Percentiles rank a stretch among this genome's conserved stretches.
phyloP scores from a whole-genome alignment of 176 grass and related monocot genomes.

The Canna indica region DNA sequence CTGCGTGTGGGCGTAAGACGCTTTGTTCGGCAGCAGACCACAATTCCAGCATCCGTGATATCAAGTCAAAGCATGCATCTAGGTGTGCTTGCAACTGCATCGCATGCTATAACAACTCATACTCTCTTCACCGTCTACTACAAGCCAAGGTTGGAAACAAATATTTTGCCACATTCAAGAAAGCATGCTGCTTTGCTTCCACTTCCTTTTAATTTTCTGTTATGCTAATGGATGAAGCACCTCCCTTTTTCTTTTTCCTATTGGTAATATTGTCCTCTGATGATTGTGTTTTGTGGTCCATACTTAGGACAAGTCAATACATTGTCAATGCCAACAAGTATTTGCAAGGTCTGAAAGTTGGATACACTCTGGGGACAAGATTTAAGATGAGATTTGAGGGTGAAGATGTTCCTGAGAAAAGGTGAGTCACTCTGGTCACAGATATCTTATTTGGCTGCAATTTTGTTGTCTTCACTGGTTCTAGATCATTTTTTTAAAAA shows the following conservation, averaged over 20 bases:
- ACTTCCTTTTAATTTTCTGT: background rate
- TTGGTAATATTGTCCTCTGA: background rate
- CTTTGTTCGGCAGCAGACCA: slow-evolving; percentile 53
- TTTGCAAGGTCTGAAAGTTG: slow-evolving; percentile 26
- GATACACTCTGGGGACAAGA: slow-evolving; percentile 33
- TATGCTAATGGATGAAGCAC: background rate
- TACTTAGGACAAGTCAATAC: slow-evolving; percentile 59
- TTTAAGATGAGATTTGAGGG: slow-evolving; percentile 55
- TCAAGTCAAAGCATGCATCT: slow-evolving; percentile 97
- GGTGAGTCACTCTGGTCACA: slow-evolving; percentile 16
- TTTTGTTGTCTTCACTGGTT: background rate
- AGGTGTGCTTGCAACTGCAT: slow-evolving; percentile 85
- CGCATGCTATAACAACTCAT: slow-evolving; percentile 66
- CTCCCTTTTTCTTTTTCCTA: background rate
- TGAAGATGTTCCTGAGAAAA: slow-evolving; percentile 48
- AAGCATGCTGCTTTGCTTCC: background rate
- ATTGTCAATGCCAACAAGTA: slow-evolving; percentile 48
- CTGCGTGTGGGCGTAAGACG: slow-evolving; percentile 72
- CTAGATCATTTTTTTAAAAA: background rate
- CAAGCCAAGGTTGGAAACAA: slow-evolving; percentile 61
- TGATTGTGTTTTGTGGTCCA: slow-evolving; percentile 10
- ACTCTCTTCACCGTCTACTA: slow-evolving; percentile 78
- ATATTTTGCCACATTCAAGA: background rate
- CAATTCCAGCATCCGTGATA: slow-evolving; percentile 85
- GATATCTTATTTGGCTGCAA: background rate